Evolutionary conservation across 2,329 filamentous ascomycete species (phyloP), one percentile per base, ranked within the genome.

Genomic region (Venturia asperata): DNA sequence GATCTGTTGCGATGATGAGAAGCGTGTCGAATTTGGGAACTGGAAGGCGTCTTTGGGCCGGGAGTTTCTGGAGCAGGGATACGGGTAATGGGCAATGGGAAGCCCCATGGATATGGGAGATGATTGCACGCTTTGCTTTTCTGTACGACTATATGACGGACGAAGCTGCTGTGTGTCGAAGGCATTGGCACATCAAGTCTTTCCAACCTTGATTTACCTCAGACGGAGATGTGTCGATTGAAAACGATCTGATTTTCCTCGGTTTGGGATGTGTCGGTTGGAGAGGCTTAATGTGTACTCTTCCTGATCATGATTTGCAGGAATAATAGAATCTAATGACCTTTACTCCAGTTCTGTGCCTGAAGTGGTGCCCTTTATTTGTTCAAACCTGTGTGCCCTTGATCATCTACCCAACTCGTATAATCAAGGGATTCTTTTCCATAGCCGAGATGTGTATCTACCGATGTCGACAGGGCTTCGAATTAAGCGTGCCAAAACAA

Each of bases 101-200:
- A 19, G 7, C 52, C 52, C 30, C 52, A 37, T 58, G 30, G 52
- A 9, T 58, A 58, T 58, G 52, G 52, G 52, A 39, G 52, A 58
- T 58, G 30, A 58, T 37, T 58, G 30, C 30, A 37, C 52, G 52
- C 52, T 37, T 6, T 37, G 13, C 15, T 19, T 58, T 37, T 58
- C 15, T 37, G 52, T 58, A 37, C 6, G 27, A 37, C 11, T 37
- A 24, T 34, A 37, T 58, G 27, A 58, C 10, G 52, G 27, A 37
- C 30, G 52, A 17, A 58, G 7, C n/a, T 19, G 52, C 37, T 58
- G 15, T 24, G 52, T 17, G 11, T 2, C 9, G 6, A 6, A 6
- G 30, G 30, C 6, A 34, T 34, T 56, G 13, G 21, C 21, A 34
- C 3, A 17, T 56, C 11, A 21, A 21, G 15, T 37, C 17, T 56